phyloP scores from a whole-genome alignment of 495 filamentous ascomycete genomes.

The Baudoinia panamericana region DNA sequence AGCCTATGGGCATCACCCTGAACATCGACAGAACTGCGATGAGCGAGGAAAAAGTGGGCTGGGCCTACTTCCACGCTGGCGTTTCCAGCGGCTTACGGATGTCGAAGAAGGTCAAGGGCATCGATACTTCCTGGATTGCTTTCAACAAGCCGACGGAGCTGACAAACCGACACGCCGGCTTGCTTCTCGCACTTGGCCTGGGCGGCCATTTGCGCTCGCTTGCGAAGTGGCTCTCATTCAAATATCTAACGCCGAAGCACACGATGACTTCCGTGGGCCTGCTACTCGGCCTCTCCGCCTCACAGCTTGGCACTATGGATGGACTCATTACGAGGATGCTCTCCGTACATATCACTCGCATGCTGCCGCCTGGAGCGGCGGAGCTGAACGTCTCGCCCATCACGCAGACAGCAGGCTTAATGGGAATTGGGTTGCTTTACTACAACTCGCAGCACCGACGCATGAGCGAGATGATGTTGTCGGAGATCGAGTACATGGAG shows the following conservation, averaged over 20 bases:
- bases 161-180: constrained; percentile 85
- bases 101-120: constrained; percentile 76
- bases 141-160: constrained; percentile 94
- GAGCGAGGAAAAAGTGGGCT: constrained; percentile 88
- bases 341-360: constrained; percentile 90
- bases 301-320: constrained; percentile 93
- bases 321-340: constrained; percentile 83
- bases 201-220: constrained; percentile 87
- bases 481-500: constrained; percentile 81
- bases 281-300: constrained; percentile 80
- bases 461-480: constrained; percentile 98
- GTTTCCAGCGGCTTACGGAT: constrained; percentile 83
- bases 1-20: constrained; percentile 77
- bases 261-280: constrained; percentile 97
- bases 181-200: constrained; percentile 81
- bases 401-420: constrained; percentile 92
- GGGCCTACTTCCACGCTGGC: constrained; percentile 97
- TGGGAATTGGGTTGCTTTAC: constrained; percentile 93
- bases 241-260: constrained; percentile 94
- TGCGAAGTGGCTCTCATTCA: constrained; percentile 97
- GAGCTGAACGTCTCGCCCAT: constrained; percentile 86
- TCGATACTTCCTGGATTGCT: constrained; percentile 95
- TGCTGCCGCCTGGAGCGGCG: constrained; percentile 72
- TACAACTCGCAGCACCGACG: constrained; percentile 90
- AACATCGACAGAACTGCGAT: constrained; percentile 71